These are phyloP conservation scores for Trypanosoma theileri DNA, from an alignment of 208 protist genomes.

Conservation along the genomic window DNA sequence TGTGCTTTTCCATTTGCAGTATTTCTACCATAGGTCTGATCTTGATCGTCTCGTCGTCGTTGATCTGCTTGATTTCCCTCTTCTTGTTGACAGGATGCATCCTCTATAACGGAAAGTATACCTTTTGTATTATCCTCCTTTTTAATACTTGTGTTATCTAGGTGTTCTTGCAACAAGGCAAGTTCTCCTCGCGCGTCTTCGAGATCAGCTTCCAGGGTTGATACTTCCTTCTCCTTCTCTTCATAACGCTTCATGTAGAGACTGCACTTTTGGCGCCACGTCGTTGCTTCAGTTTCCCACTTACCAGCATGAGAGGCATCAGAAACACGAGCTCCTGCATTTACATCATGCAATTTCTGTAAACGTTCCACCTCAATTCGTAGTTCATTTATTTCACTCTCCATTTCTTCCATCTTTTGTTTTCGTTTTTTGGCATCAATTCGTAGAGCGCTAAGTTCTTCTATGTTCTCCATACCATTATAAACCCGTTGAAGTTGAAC, in stretches of 20 bases:
- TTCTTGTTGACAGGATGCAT: not conserved
- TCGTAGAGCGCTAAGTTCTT: conserved; percentile 57
- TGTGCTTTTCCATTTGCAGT: conserved; percentile 13
- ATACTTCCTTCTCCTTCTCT: conserved; percentile 64
- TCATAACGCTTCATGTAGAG: conserved; percentile 66
- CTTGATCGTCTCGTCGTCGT: not conserved
- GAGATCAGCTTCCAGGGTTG: conserved; percentile 73
- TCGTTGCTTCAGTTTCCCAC: conserved; percentile 71
- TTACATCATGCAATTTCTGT: conserved; percentile 23
- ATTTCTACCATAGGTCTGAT: not conserved
- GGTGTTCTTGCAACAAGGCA: conserved; percentile 45
- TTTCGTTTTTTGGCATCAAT: conserved; percentile 25
- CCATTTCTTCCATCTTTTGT: conserved; percentile 8
- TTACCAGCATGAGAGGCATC: conserved; percentile 29
- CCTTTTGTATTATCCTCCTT: conserved; percentile 6
- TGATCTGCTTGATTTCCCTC: not conserved
- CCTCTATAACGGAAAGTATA: not conserved
- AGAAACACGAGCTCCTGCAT: not conserved
- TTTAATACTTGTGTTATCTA: conserved; percentile 34
- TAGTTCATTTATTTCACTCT: conserved; percentile 35
- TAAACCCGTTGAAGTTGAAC: conserved; percentile 69
- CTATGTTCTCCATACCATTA: conserved; percentile 43
- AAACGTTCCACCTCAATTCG: conserved; percentile 54
- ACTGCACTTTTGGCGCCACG: conserved; percentile 76
- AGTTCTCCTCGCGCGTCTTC: conserved; percentile 52